These are phyloP conservation scores for Pleurotus eryngii DNA, from an alignment of 768 basidiomycete species.

Conservation along the genomic window DNA sequence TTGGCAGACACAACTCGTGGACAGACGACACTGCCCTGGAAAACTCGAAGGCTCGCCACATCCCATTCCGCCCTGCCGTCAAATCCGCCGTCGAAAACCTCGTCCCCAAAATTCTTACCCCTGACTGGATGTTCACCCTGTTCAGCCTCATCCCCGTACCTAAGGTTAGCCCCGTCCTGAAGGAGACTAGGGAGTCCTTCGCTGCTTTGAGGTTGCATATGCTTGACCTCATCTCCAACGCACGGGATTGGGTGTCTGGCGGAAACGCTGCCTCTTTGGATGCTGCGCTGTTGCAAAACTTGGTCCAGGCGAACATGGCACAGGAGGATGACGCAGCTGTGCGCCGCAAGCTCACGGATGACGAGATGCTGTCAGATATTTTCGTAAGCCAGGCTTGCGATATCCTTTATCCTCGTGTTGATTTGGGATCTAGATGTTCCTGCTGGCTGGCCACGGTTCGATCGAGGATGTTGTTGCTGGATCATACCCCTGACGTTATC, in stretches of 20 bases:
- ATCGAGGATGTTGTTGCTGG: no score
- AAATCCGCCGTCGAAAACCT: constrained; percentile 21
- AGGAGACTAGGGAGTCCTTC: constrained; percentile 20
- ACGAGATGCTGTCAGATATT: constrained; percentile 20
- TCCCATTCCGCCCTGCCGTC: constrained; percentile 21
- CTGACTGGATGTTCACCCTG: constrained; percentile 20
- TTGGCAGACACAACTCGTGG: constrained; percentile 27
- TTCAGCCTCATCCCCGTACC: neutral
- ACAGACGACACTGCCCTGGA: constrained; percentile 15
- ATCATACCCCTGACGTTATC: neutral
- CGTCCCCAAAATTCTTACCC: constrained; percentile 18
- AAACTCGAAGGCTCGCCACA: constrained; percentile 15
- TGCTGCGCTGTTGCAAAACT: constrained; percentile 28
- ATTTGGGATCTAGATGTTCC: constrained; percentile 32
- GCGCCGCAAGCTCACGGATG: constrained; percentile 26
- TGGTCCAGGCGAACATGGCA: constrained; percentile 33
- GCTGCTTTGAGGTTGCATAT: constrained; percentile 27
- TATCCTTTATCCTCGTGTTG: neutral
- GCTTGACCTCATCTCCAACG: constrained; percentile 25
- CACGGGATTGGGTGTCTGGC: constrained; percentile 18
- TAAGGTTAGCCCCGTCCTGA: constrained; percentile 16
- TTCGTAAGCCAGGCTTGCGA: constrained; percentile 31
- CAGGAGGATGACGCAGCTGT: constrained; percentile 17
- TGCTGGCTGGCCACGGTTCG: constrained; percentile 48
- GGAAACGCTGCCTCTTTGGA: constrained; percentile 13